Evolutionary conservation across 495 filamentous ascomycete species (phyloP), one percentile per base, ranked within the genome.

Genomic region (Annulohypoxylon maeteangense): DNA sequence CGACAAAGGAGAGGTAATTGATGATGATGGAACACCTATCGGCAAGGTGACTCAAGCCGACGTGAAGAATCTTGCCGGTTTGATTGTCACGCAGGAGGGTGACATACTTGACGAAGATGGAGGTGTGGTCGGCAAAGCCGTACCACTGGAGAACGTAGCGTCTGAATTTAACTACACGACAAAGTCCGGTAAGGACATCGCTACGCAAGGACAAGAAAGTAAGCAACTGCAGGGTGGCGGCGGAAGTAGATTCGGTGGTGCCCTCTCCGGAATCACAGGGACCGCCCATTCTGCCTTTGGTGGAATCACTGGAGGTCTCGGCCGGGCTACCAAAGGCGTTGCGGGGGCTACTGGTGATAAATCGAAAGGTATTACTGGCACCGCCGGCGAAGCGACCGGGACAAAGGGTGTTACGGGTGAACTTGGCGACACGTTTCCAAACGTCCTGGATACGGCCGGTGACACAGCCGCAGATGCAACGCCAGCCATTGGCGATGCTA

Each of bases 41-140:
- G 89, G 89, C 23, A 86, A 87, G 68, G 77, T 91, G 10, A 80
- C 83, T 32, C 86, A 90, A 76, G 89, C 88, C 20, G 86, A 90
- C 61, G 74, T 86, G 1, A 85, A 64, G 70, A 89, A 88, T 69
- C 74, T 90, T 3, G 69, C 83, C 23, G 87, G 87, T 40, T 84
- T 83, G 59, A 78, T 81, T 27, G 83, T 88, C 32, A 88, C 90
- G 7, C 85, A 84, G 32, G 83, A 90, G 74, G 89, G 89, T 12
- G 87, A 90, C 56, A 88, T 90, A 75, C 84, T 88, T 76, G 85
- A 90, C 68, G 86, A 84, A 64, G 82, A 85, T 53, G 89, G 89
- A 31, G 84, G 87, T 7, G 78, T 87, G 16, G 85, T 90, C 38
- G 89, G 88, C 25, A 86, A 85, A 40, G 87, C 87, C 42, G 80